These are phyloP conservation scores for Pseudocercospora eumusae DNA, from an alignment of 2,329 filamentous ascomycete genomes.

Conservation along the genomic window DNA sequence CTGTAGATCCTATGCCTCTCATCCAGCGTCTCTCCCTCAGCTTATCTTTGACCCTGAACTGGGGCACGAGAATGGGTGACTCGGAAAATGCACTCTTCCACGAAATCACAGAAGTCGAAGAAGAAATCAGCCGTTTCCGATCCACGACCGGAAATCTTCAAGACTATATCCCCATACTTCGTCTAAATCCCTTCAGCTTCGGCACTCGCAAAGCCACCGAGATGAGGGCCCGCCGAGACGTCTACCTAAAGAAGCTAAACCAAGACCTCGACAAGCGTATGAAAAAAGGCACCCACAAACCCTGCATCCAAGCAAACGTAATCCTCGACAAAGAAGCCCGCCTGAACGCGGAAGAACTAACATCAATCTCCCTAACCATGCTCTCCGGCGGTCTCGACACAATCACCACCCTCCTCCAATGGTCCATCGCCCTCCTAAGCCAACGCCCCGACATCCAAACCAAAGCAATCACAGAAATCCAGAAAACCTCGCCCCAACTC, in stretches of 20 bases:
- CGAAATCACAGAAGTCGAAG: conserved; percentile 65
- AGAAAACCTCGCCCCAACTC: conserved; percentile 56
- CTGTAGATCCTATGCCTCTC: conserved; percentile 67
- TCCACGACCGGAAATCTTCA: conserved; percentile 63
- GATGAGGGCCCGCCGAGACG: conserved; percentile 61
- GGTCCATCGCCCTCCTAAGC: conserved; percentile 63
- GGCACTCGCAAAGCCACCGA: conserved; percentile 61
- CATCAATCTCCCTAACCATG: conserved; percentile 68
- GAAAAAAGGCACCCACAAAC: conserved; percentile 60
- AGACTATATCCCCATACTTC: conserved; percentile 61
- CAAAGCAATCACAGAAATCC: conserved; percentile 60
- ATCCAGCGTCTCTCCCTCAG: conserved; percentile 65
- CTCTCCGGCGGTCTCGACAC: conserved; percentile 67
- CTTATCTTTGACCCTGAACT: conserved; percentile 66
- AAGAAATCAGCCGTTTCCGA: conserved; percentile 61
- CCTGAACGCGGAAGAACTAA: conserved; percentile 63
- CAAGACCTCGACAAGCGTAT: conserved; percentile 62
- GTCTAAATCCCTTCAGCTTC: conserved; percentile 62
- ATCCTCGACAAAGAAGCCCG: conserved; percentile 65
- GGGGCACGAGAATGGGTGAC: conserved; percentile 62
- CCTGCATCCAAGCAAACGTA: conserved; percentile 68
- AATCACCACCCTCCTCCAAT: conserved; percentile 65
- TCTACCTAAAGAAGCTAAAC: conserved; percentile 61
- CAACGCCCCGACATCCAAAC: conserved; percentile 63
- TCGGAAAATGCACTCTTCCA: conserved; percentile 62